Evolutionary conservation across 2,329 filamentous ascomycete species (phyloP), one percentile per base, ranked within the genome.

Genomic region (Colletotrichum sansevieriae): DNA sequence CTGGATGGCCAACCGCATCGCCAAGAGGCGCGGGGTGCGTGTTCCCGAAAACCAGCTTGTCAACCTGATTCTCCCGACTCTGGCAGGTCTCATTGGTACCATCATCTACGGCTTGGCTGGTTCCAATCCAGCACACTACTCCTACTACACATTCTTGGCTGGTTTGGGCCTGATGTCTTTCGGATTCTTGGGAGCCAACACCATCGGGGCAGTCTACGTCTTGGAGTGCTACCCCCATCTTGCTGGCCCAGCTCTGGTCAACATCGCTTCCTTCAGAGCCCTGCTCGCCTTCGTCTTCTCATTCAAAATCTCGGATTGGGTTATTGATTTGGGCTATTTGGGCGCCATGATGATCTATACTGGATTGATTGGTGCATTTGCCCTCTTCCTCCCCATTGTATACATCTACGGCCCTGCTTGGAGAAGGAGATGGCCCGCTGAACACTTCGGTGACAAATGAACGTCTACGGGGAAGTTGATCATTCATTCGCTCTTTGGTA

Each of bases 31-130:
- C 56, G 72, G 72, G 2, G 52, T 58, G 46, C 72, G 78, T n/a
- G 74, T 78, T 65, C 74, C 78, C 4, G 78, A 80, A 67, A 75
- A 77, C 57, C 75, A 75, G 51, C 75, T 79, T 4, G 70, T 75
- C 18, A 77, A 75, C 49, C 63, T 79, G 11, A 61, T 75, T 9
- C 58, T 79, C 22, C 78, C 78, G 1, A 73, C 78, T 13, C 18
- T 72, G 7, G 47, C 72, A 0, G 76, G 75, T 15, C 70, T 79
- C 9, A 60, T 71, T 2, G 77, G 77, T 4, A 70, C 72, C 25
- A 73, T 79, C 55, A 47, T 79, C n/a, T 79, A 79, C 51, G 78
- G 76, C 3, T 71, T 73, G 39, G 71, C 76, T 2, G 74, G 75
- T 20, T 71, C 75, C 56, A 64, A 71, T 35, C 71, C 69, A 22